Conservation (phyloP, 768 basidiomycete genomes). For the Strobilomyces confusus region DNA sequence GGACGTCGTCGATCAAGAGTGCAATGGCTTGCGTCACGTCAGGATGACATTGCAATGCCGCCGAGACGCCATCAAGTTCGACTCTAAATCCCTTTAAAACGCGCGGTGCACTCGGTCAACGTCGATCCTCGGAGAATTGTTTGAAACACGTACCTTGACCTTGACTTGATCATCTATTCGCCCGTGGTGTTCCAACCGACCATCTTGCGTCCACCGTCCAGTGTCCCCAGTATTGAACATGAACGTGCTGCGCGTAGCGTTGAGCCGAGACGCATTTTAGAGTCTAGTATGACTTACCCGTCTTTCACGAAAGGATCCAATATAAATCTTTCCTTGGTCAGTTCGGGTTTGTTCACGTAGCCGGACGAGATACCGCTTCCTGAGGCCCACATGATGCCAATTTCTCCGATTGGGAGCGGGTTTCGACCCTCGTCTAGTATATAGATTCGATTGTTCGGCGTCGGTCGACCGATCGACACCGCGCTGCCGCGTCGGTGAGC, state of each 20-base stretch:
- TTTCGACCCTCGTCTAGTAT: neutral
- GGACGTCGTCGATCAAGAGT: neutral
- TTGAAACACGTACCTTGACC: neutral
- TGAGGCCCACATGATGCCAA: neutral
- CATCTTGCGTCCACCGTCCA: neutral
- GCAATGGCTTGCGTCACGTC: neutral
- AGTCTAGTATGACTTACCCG: neutral
- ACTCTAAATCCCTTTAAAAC: neutral
- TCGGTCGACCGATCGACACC: neutral
- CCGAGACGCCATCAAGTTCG: neutral
- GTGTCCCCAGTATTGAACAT: conserved; percentile 2
- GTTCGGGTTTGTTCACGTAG: neutral
- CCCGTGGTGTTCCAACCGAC: neutral
- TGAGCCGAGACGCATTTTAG: neutral
- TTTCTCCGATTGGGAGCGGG: neutral
- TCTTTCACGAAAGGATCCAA: neutral
- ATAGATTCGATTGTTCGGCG: neutral
- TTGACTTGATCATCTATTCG: neutral
- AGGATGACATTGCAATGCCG: neutral
- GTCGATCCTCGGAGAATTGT: neutral
- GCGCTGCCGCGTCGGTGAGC: neutral
- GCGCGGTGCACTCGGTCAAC: neutral
- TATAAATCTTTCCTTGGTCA: neutral
- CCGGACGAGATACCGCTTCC: neutral
- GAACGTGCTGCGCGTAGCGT: neutral